These are phyloP conservation scores for Ocimum tenuiflorum DNA, from an alignment of 257 asterid genomes.

Conservation along the genomic window DNA sequence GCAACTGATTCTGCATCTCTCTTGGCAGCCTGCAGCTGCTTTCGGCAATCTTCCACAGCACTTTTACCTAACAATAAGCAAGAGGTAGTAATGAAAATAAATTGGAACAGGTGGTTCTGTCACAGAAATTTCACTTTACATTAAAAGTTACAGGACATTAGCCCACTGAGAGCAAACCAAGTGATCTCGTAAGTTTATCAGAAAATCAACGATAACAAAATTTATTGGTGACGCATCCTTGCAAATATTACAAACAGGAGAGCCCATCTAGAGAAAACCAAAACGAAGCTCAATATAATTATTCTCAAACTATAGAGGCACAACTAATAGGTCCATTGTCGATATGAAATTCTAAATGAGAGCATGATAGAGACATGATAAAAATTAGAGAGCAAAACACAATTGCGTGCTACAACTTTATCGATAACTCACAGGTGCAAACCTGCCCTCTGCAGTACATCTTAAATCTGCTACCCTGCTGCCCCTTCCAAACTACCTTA, in stretches of 20 bases:
- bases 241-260: not conserved
- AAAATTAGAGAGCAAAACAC: no score
- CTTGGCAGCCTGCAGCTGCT: slow-evolving; percentile 50
- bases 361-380: no score
- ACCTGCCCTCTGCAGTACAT: no score
- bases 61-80: slow-evolving; percentile 45
- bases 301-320: slow-evolving; percentile 6
- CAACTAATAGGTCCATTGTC: slow-evolving; percentile 6
- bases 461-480: no score
- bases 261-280: not conserved
- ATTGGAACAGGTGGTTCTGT: not conserved
- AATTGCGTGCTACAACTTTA: no score
- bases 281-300: not conserved
- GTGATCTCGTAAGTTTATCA: not conserved
- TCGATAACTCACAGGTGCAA: no score
- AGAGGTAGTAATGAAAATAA: not conserved
- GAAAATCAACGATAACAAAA: not conserved
- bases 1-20: slow-evolving; percentile 67
- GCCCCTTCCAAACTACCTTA: no score
- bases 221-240: not conserved
- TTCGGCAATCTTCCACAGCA: slow-evolving; percentile 30
- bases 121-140: slow-evolving; percentile 5
- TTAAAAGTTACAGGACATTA: not conserved
- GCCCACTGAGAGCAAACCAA: not conserved
- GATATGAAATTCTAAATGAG: not conserved